Percentiles rank a stretch among this genome's conserved stretches.
phyloP scores from a whole-genome alignment of 441 rosid genomes.

The Corymbia calophylla region DNA sequence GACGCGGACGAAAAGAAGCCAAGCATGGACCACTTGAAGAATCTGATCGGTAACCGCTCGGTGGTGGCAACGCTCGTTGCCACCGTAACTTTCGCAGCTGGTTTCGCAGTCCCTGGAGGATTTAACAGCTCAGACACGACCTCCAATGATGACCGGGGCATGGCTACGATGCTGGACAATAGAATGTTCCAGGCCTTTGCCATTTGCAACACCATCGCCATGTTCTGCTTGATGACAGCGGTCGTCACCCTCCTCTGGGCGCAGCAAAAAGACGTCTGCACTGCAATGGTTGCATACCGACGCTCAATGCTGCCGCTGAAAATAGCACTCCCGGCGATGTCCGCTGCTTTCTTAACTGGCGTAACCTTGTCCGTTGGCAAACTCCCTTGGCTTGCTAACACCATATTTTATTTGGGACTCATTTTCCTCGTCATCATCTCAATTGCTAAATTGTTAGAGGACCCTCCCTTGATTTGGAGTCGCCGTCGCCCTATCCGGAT shows the following conservation, averaged over 20 bases:
- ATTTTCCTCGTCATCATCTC: not conserved
- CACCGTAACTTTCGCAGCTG: not conserved
- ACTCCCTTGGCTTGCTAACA: not conserved
- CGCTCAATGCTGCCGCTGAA: not conserved
- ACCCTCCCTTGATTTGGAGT: not conserved
- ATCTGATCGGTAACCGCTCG: not conserved
- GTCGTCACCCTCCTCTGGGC: not conserved
- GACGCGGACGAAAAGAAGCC: not conserved
- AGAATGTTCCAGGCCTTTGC: not conserved
- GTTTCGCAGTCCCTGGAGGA: not conserved
- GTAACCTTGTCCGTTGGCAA: not conserved
- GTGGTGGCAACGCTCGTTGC: not conserved
- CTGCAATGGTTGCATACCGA: not conserved
- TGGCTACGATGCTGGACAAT: not conserved
- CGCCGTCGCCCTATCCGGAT: not conserved
- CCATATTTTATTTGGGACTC: not conserved
- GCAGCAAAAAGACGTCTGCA: not conserved
- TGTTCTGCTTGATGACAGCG: not conserved
- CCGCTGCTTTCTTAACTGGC: not conserved
- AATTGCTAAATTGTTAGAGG: not conserved
- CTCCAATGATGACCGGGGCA: not conserved
- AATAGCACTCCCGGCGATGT: not conserved
- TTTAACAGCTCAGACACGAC: fast-evolving
- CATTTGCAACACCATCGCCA: not conserved
- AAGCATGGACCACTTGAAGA: not conserved